Evolutionary conservation across 306 rosid genomes (phyloP), one percentile per base, ranked within the genome.

Genomic region (Begonia masoniana): DNA sequence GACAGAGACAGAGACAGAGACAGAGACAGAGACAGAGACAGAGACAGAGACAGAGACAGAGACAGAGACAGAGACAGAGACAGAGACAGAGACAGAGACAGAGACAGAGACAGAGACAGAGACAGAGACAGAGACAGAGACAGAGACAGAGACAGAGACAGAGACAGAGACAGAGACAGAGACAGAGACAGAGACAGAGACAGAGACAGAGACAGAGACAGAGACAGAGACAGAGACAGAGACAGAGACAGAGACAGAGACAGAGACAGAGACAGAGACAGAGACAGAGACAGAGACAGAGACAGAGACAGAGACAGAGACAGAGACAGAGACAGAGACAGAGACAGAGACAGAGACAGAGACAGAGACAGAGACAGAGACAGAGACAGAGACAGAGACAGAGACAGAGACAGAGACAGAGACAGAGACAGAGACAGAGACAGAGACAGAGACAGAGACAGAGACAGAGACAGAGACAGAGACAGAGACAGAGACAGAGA

Each of bases 161-260:
- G 70, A 52, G 67, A 35, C 21, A 57, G 79, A 11, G 71, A 74
- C 16, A 59, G 78, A 47, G 77, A 60, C 7, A 59, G 71, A 14
- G 65, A 53, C 13, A 52, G 80, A 43, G 76, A 61, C 8, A 60
- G 76, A 14, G 50, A 60, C 41, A 23, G 59, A 17, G 35, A 26
- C 35, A n/a, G 56, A 13, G 45, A 58, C 10, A 16, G 58, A 13
- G 67, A 52, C 11, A 51, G 71, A 6, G 76, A 45, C 19, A 61
- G 62, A n/a, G n/a, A n/a, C 65, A 62, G 7, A 69, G 60, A 53
- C 48, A 62, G 76, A 50, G 73, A 74, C 17, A 72, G 78, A 10
- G 60, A 60, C 9, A 39, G 72, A 57, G 62, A 53, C 31, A 57
- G 76, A 21, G 71, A 70, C 31, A 62, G 76, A 12, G 48, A 67